A percentile compares a stretch with the other conserved stretches of the same genome.
Conservation (phyloP, 257 asterid genomes). For the Solanum chiquidenum region DNA sequence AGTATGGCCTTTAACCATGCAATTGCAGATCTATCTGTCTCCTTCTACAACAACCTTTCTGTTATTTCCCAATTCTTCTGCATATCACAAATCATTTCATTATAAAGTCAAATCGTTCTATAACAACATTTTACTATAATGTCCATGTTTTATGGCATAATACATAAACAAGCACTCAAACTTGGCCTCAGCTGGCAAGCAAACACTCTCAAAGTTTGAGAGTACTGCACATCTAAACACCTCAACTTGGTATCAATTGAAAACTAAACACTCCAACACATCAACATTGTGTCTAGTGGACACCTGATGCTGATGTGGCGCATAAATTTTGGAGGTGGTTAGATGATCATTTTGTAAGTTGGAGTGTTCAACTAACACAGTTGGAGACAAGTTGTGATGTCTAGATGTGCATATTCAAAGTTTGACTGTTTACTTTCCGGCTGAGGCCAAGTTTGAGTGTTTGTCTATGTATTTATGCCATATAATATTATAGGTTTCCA, state of each 20-base stretch:
- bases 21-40: constrained; percentile 26
- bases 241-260: not conserved
- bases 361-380: not conserved
- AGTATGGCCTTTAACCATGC: constrained; percentile 45
- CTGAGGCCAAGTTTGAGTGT: not conserved
- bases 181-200: not conserved
- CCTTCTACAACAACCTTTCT: constrained; percentile 28
- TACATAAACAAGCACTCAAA: not conserved
- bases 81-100: not conserved
- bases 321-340: not conserved
- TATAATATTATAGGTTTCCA: not conserved
- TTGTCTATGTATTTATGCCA: not conserved
- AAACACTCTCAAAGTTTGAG: not conserved
- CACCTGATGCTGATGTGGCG: not conserved
- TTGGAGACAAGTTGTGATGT: not conserved
- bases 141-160: not conserved
- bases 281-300: not conserved
- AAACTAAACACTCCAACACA: not conserved
- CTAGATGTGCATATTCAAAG: not conserved
- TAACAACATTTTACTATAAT: not conserved
- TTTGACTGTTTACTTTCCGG: not conserved
- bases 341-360: not conserved
- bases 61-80: constrained; percentile 58
- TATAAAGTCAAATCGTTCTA: not conserved
- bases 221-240: not conserved